These are phyloP conservation scores for Ophiostoma fasciatum DNA, from an alignment of 2,329 filamentous ascomycete species.

Conservation along the genomic window DNA sequence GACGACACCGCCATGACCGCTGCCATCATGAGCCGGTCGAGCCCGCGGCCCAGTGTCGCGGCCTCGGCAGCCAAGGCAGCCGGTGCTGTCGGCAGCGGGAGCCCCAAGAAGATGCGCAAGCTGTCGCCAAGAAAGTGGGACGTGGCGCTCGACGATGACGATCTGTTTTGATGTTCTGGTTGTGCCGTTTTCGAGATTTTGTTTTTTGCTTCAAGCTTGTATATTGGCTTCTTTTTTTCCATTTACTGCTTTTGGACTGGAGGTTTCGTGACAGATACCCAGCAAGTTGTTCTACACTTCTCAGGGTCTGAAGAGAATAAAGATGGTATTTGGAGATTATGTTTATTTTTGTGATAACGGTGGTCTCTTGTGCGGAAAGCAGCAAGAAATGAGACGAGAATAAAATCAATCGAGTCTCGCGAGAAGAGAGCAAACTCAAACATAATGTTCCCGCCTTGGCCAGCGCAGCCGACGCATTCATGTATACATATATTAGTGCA, in stretches of 20 bases:
- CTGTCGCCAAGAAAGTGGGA: conserved; percentile 35
- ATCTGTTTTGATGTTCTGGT: conserved; percentile 18
- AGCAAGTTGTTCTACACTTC: too few species aligned
- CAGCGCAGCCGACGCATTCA: too few species aligned
- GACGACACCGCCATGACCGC: conserved; percentile 8
- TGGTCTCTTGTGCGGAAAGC: too few species aligned
- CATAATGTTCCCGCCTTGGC: too few species aligned
- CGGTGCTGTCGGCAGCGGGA: too few species aligned
- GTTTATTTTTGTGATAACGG: neutral
- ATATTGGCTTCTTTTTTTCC: neutral
- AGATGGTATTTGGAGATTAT: neutral
- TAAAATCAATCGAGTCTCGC: neutral
- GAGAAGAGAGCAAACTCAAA: neutral
- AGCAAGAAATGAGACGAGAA: neutral
- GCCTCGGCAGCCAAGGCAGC: conserved; percentile 12
- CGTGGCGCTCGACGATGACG: conserved; percentile 22
- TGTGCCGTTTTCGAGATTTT: neutral
- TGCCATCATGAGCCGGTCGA: conserved; percentile 5
- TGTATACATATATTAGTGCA: too few species aligned
- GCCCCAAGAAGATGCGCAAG: conserved; percentile 40
- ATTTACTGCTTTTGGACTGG: neutral
- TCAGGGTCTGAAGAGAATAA: too few species aligned
- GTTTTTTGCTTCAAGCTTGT: neutral
- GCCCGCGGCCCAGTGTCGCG: conserved; percentile 3
- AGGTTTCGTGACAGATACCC: too few species aligned